Evolutionary conservation across 2,329 filamentous ascomycete genomes (phyloP), one percentile per base, ranked within the genome.

Genomic region (Geosmithia putterillii): DNA sequence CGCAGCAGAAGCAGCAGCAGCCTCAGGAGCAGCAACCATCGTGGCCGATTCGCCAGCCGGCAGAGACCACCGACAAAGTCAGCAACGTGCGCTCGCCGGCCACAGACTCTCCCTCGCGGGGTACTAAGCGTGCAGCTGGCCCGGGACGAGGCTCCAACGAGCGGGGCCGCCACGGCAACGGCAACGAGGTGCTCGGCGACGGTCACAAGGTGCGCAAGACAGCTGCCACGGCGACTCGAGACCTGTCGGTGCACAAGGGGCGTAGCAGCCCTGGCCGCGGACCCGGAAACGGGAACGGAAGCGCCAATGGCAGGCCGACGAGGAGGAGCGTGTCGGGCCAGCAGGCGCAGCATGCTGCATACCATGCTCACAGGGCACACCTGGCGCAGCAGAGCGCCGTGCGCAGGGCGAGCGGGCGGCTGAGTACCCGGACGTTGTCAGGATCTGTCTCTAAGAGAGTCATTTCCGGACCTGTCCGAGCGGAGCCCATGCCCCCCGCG

Each of bases 111-210:
- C 28, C 58, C 14, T 63, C 58, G 14, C 63, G 71, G 25, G 73
- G 74, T 41, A 74, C 66, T 42, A 76, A 76, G 57, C 70, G 73
- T 35, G 55, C 55, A 5, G 39, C 21, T 22, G 18, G 10, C 19
- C 37, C 17, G 12, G n/a, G n/a, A n/a, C n/a, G n/a, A n/a, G n/a
- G n/a, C n/a, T n/a, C n/a, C n/a, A n/a, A n/a, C n/a, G n/a, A n/a
- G n/a, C n/a, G n/a, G n/a, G n/a, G n/a, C n/a, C n/a, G 17, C 34
- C 14, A 7, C 34, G 18, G 19, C 1, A 60, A 61, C 3, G 57
- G 59, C 14, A 61, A 63, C 18, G 58, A 65, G 41, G 48, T 57
- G 39, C 51, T 56, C 4, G 45, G 48, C 2, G 48, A 46, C 32
- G 46, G 43, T 5, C 38, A 15, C 35, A 25, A 45, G 55, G 59